These are phyloP conservation scores for Punctularia strigosozonata DNA, from an alignment of 768 basidiomycete species.

Conservation along the genomic window DNA sequence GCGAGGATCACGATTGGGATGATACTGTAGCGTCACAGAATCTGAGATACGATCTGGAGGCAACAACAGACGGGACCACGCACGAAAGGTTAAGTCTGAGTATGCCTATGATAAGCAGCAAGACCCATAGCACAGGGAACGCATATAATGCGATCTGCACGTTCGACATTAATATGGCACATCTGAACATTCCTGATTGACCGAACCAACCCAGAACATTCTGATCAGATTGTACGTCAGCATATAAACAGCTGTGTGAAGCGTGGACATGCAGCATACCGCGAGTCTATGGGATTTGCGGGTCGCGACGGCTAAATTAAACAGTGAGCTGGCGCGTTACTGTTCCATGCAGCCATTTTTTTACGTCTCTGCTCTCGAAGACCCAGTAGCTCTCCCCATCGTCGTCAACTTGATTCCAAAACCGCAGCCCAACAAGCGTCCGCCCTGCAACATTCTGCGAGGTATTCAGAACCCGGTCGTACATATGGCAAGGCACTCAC, in stretches of 20 bases:
- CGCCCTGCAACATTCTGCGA: conserved; percentile 85
- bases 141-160: conserved; percentile 74
- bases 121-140: conserved; percentile 83
- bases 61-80: conserved; percentile 21
- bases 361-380: conserved; percentile 91
- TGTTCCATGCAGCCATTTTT: conserved; percentile 12
- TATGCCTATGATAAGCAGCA: conserved; percentile 79
- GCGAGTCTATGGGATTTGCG: conserved; percentile 80
- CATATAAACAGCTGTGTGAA: conserved; percentile 4
- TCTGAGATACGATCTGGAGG: conserved; percentile 4
- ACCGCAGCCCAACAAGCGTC: conserved; percentile 87
- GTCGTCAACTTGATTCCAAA: conserved; percentile 98
- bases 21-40: conserved; percentile 40
- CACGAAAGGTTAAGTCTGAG: conserved; percentile 84
- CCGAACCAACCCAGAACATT: conserved; percentile 78
- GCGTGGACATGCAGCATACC: conserved; percentile 31
- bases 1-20: conserved; percentile 91
- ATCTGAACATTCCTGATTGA: conserved; percentile 1
- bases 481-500: conserved; percentile 29
- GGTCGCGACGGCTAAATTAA: conserved; percentile 69
- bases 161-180: conserved; percentile 1
- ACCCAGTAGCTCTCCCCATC: conserved; percentile 97
- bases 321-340: background rate
- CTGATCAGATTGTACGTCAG: conserved; percentile 27
- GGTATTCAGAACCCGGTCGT: conserved; percentile 3